A percentile compares a stretch with the other conserved stretches of the same genome.
These are phyloP conservation scores for Pseudopithomyces chartarum DNA, from an alignment of 2,329 filamentous ascomycete species.

Conservation along the genomic window DNA sequence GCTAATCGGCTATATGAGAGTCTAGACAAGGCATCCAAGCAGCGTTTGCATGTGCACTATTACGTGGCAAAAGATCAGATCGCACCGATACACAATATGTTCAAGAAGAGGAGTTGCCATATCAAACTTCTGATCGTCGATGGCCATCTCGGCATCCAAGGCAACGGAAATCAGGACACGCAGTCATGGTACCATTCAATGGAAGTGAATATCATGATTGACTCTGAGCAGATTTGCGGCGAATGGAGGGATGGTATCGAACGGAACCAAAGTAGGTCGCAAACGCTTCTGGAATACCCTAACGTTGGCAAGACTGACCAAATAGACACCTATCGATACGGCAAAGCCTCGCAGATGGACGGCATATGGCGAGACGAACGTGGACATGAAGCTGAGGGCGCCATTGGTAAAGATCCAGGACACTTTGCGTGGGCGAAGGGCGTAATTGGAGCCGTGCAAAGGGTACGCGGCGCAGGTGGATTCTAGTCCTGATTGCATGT, in stretches of 20 bases:
- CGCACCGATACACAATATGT: slow-evolving; percentile 67
- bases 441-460: slow-evolving; percentile 61
- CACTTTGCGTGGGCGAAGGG: slow-evolving; percentile 64
- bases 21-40: slow-evolving; percentile 56
- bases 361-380: slow-evolving; percentile 65
- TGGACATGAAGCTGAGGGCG: slow-evolving; percentile 47
- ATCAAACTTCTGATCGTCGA: slow-evolving; percentile 80
- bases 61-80: slow-evolving; percentile 78
- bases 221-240: slow-evolving; percentile 64
- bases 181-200: slow-evolving; percentile 80
- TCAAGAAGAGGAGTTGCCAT: slow-evolving; percentile 72
- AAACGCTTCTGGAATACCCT: no score
- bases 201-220: slow-evolving; percentile 77
- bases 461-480: slow-evolving; percentile 61
- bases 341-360: slow-evolving; percentile 58
- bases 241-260: slow-evolving; percentile 67
- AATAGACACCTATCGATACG: slow-evolving; percentile 62
- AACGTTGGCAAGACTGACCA: background rate
- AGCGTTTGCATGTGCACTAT: slow-evolving; percentile 65
- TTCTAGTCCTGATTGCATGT: slow-evolving; percentile 48
- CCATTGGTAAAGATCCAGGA: slow-evolving; percentile 55
- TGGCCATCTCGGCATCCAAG: slow-evolving; percentile 69
- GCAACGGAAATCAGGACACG: slow-evolving; percentile 80
- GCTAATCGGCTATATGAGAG: slow-evolving; percentile 63
- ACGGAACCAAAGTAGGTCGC: slow-evolving; percentile 61